phyloP scores from a whole-genome alignment of 2,329 filamentous ascomycete genomes.

The Colletotrichum agaves region DNA sequence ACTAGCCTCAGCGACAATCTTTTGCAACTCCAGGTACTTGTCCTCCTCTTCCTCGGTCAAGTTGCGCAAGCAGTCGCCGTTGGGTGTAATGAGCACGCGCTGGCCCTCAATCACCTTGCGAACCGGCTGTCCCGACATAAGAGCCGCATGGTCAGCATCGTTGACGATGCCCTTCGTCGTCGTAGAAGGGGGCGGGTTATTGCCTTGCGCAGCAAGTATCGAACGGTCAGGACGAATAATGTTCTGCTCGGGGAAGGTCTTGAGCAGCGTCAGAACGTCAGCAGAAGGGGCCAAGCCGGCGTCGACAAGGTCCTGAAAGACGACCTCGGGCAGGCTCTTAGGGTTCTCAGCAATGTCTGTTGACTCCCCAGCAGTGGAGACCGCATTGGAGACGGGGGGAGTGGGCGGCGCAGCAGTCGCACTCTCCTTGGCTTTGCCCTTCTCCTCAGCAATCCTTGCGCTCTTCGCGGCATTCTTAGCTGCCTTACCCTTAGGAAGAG shows the following conservation, averaged over 20 bases:
- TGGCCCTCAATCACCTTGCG: constrained; percentile 72
- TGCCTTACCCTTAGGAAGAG: constrained; percentile 39
- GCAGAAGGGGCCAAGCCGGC: constrained; percentile 13
- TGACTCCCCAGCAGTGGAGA: constrained; percentile 14
- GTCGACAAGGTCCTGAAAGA: constrained; percentile 31
- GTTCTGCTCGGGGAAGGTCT: constrained; percentile 45
- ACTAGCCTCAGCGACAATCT: constrained; percentile 60
- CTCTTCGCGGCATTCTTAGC: constrained; percentile 40
- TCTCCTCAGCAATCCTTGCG: constrained; percentile 30
- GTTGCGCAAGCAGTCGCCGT: constrained; percentile 80
- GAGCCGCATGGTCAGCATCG: constrained; percentile 64
- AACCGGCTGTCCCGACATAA: constrained; percentile 68
- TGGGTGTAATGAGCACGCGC: constrained; percentile 78
- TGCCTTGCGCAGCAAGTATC: constrained; percentile 7
- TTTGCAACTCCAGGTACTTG: constrained; percentile 76
- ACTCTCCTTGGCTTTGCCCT: constrained; percentile 37
- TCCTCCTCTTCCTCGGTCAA: constrained; percentile 76
- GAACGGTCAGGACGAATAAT: constrained; percentile 16
- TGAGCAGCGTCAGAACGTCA: constrained; percentile 52
- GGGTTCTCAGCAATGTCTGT: constrained; percentile 35
- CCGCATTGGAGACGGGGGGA: constrained; percentile 10
- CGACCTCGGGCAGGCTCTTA: constrained; percentile 33
- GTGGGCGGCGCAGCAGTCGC: not conserved
- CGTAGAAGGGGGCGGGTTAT: constrained; percentile 39
- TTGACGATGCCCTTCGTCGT: constrained; percentile 59